These are phyloP conservation scores for Rhizomucor pusillus DNA, from an alignment of 371 early-diverging fungal genomes.

Conservation along the genomic window DNA sequence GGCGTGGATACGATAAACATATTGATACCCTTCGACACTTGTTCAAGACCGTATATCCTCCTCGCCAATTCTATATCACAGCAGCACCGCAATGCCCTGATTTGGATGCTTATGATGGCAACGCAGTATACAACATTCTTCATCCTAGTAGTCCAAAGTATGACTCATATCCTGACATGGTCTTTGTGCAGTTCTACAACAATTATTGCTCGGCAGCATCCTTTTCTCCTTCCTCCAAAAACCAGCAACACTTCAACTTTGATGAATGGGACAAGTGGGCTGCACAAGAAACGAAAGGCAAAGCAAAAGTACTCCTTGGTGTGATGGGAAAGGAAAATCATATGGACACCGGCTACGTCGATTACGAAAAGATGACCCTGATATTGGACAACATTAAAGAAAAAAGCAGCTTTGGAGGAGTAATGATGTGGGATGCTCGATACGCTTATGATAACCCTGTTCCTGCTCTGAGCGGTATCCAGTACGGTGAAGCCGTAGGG, in stretches of 20 bases:
- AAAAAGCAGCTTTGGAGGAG: conserved; percentile 35
- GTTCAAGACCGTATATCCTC: conserved; percentile 39
- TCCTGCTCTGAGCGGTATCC: conserved; percentile 12
- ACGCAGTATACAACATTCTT: conserved; percentile 45
- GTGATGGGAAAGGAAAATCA: conserved; percentile 51
- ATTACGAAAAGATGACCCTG: conserved; percentile 29
- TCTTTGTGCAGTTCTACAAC: conserved; percentile 78
- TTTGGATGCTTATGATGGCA: conserved; percentile 45
- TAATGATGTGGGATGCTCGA: conserved; percentile 23
- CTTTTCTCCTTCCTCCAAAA: conserved; percentile 18
- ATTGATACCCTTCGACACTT: conserved; percentile 27
- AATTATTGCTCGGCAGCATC: conserved; percentile 50
- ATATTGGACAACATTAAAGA: conserved; percentile 36
- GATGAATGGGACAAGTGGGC: conserved; percentile 55
- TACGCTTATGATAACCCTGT: conserved; percentile 30
- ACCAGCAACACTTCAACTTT: conserved; percentile 53
- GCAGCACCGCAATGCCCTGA: conserved; percentile 62
- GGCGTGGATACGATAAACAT: conserved; percentile 24
- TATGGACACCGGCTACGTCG: conserved; percentile 55
- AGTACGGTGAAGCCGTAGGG: conserved; percentile 28
- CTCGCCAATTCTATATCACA: conserved; percentile 34
- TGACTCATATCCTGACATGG: conserved; percentile 51
- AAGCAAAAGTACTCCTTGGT: conserved; percentile 51
- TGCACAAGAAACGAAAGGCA: conserved; percentile 10
- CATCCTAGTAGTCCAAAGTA: conserved; percentile 23